These are phyloP conservation scores for Pseudogymnoascus sp. DNA, from an alignment of 2,329 filamentous ascomycete species.

Conservation along the genomic window DNA sequence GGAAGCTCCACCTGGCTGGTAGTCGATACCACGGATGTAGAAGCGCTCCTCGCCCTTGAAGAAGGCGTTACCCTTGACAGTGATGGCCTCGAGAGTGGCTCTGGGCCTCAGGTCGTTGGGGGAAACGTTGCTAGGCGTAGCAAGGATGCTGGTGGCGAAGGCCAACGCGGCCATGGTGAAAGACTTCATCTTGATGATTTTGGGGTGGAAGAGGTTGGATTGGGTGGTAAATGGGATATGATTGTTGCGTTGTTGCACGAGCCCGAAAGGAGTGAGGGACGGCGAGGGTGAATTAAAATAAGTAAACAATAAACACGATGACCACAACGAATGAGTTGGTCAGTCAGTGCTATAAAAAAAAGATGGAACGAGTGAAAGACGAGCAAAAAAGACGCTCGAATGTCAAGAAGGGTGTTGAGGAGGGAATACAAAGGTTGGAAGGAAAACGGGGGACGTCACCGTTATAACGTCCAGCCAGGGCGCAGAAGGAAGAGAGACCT, in stretches of 20 bases:
- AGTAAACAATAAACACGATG: background rate
- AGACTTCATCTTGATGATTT: slow-evolving; percentile 4
- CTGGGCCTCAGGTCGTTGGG: background rate
- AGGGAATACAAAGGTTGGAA: background rate
- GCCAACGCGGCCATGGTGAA: background rate
- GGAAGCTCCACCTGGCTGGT: slow-evolving; percentile 67
- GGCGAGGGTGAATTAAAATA: slow-evolving; percentile 6
- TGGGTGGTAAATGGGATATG: background rate
- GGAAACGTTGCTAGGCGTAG: background rate
- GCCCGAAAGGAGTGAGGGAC: slow-evolving; percentile 1
- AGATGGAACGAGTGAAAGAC: slow-evolving; percentile 1
- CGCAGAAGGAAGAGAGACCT: background rate
- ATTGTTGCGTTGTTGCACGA: background rate
- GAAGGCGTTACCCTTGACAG: slow-evolving; percentile 3
- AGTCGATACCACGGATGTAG: slow-evolving; percentile 90
- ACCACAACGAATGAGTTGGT: slow-evolving; percentile 4
- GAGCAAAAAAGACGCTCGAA: slow-evolving; percentile 5
- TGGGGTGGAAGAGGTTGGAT: background rate
- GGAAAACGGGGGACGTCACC: slow-evolving; percentile 1
- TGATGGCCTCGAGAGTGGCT: background rate
- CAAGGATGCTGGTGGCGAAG: background rate
- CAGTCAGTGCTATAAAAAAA: background rate
- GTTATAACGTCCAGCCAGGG: background rate
- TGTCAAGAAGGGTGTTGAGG: background rate
- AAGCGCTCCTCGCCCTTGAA: slow-evolving; percentile 36